Base-by-base conservation (phyloP, 2,329 filamentous ascomycete species). In the Aspergillus sp. region DNA sequence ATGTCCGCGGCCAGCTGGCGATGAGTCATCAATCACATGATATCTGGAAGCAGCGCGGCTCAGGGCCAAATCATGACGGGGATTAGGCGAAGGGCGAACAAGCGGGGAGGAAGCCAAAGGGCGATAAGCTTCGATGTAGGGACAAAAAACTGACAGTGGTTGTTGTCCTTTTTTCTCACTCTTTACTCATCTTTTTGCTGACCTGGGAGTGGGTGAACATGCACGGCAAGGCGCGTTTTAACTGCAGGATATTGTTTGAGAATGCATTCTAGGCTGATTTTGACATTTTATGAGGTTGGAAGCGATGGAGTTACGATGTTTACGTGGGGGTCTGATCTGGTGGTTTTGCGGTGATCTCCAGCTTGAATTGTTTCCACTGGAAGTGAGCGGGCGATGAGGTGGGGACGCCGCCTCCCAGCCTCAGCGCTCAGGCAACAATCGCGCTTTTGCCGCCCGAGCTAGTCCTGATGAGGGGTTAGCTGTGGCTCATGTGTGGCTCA, bases 121-220 rank as follows among this genome's bases (percentile, higher is more conserved):
- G 50, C 64, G 66, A 70, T 71, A 70, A 72, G 68, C 68, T 72
- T 72, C 57, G 64, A 66, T 58, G 56, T 8, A 43, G 60, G 62
- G 58, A 49, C 17, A 43, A 57, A 53, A 53, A 44, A 39, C 12
- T 24, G 17, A 27, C 14, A 14, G n/a, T 23, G 31, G 19, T 47
- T 44, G 27, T 49, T 40, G 37, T 54, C 43, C 17, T 53, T 40
- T 47, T 49, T 39, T 43, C n/a, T 47, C 45, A 23, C 17, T 39
- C 27, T 44, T 43, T 50, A 45, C 31, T 37, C 37, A 24, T 33
- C 11, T 39, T 53, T 35, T 27, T n/a, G 12, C 19, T 19, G 31
- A 23, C 21, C 31, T 23, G 14, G 43, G 31, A 39, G 4, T 19
- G 11, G 31, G 24, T 37, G 15, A 24, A 53, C 7, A 8, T 23